A percentile compares a stretch with the other conserved stretches of the same genome.
Conservation (phyloP, 371 early-diverging fungal species). For the Mortierella sp. region DNA sequence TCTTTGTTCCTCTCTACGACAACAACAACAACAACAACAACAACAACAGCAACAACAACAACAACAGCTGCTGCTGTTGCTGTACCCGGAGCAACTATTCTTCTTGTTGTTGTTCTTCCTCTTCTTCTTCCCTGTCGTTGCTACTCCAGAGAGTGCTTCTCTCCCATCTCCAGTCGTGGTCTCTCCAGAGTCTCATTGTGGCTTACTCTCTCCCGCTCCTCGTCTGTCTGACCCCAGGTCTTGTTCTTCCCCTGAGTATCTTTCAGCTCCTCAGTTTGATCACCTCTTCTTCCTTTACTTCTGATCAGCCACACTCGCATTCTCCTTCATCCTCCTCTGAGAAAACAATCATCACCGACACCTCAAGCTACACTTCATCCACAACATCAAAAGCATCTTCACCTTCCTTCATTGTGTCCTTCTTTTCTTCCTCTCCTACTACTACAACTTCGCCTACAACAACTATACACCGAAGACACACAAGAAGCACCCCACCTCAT, state of each 20-base stretch:
- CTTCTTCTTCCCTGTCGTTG: neutral
- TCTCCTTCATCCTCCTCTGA: slow-evolving; percentile 11
- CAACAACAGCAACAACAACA: neutral
- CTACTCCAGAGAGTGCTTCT: slow-evolving; percentile 12
- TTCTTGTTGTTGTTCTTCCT: neutral
- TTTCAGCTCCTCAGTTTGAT: slow-evolving; percentile 39
- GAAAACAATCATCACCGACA: neutral
- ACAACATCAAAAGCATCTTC: neutral
- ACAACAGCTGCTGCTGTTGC: neutral
- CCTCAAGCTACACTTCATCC: neutral
- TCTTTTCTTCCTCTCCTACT: neutral
- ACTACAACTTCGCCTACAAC: neutral
- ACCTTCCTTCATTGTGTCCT: neutral
- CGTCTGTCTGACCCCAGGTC: slow-evolving; percentile 31
- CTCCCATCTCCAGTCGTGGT: neutral
- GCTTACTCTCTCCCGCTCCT: slow-evolving; percentile 46
- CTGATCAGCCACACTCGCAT: slow-evolving; percentile 14
- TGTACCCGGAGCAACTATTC: neutral
- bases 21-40: neutral
- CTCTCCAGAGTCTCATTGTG: slow-evolving; percentile 34
- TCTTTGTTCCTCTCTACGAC: neutral
- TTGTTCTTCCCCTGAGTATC: slow-evolving; percentile 36
- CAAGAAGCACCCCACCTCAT: neutral
- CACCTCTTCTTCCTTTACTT: slow-evolving; percentile 10
- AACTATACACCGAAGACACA: neutral